Evolutionary conservation across 2,329 filamentous ascomycete species (phyloP), one percentile per base, ranked within the genome.

Genomic region (Xylaria arbuscula): DNA sequence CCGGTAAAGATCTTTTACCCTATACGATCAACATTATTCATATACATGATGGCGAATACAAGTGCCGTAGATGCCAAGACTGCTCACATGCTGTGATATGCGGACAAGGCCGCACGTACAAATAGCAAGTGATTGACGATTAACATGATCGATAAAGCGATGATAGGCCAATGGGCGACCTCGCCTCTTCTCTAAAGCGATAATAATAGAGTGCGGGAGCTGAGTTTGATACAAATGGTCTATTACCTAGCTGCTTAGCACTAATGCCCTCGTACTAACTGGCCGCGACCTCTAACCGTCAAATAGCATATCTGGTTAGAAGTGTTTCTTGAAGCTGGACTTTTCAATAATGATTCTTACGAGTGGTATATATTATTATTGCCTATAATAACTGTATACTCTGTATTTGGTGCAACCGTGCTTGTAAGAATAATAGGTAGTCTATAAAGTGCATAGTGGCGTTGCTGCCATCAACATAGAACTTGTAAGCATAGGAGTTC

Each of bases 1-100:
- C 67, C 72, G 73, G 72, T 66, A 73, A 73, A 73, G 62, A 53
- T 71, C 58, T 47, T 28, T 58, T 64, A 51, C 58, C 42, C 61
- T 24, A 59, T 70, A 50, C 50, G 36, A 66, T 66, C 60, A 67
- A 38, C 42, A 40, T 63, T 53, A 51, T 62, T 57, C 40, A 64
- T 62, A 36, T 60, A 60, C 22, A 63, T 28, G 65, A 67, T 61
- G 51, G 51, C 51, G 54, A 60, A 56, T 22, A 64, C 58, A 72
- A 69, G 55, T 69, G 67, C 67, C 67, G 67, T 62, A 54, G 34
- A 54, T 24, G 67, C 67, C 60, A 67, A 69, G 67, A 19, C 42
- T 24, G 38, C 51, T 57, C 50, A 62, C 60, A 69, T 57, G 60
- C 48, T 15, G 19, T 10, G n/a, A 36, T 54, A 36, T 55, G 34